These are phyloP conservation scores for Leccinum pachyderme DNA, from an alignment of 1,284 basidiomycete genomes.

Conservation along the genomic window DNA sequence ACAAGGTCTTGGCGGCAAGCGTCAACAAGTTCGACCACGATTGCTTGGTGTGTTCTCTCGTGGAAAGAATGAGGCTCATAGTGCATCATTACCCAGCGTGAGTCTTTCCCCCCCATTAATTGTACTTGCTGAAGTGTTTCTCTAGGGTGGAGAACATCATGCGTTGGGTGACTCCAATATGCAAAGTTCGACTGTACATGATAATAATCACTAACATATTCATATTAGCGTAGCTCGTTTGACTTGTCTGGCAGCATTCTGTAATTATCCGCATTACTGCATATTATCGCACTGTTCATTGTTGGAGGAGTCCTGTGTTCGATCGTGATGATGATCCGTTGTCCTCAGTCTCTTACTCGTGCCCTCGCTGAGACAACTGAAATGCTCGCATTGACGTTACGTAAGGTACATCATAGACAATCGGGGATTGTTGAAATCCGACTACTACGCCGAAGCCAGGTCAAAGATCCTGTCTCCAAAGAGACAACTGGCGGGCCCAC, in stretches of 20 bases:
- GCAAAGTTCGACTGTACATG: constrained; percentile 4
- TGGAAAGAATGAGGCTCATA: constrained; percentile 18
- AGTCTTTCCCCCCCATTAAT: not conserved
- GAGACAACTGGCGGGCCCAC: constrained; percentile 41
- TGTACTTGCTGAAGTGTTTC: not conserved
- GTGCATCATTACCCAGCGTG: constrained; percentile 14
- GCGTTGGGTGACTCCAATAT: constrained; percentile 7
- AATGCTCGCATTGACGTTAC: constrained; percentile 10
- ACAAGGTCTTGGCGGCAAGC: constrained; percentile 9
- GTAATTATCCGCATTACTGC: not conserved
- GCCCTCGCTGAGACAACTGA: not conserved
- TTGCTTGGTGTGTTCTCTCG: constrained; percentile 30
- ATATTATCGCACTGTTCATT: constrained; percentile 6
- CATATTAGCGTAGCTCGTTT: not conserved
- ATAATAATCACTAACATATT: constrained; percentile 9
- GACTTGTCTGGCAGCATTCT: not conserved
- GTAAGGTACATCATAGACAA: constrained; percentile 27
- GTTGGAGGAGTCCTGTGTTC: not conserved
- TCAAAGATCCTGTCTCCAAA: constrained; percentile 40
- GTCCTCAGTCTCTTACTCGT: too few relatives aligned
- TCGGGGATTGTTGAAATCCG: constrained; percentile 65
- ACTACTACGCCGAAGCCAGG: constrained; percentile 40
- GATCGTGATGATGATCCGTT: not conserved
- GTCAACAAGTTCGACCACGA: constrained; percentile 22
- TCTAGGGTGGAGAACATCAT: constrained; percentile 7